Percentiles rank a stretch among this genome's conserved stretches.
Conservation (phyloP, 768 basidiomycete genomes). For the Agrocybe chaxingu region DNA sequence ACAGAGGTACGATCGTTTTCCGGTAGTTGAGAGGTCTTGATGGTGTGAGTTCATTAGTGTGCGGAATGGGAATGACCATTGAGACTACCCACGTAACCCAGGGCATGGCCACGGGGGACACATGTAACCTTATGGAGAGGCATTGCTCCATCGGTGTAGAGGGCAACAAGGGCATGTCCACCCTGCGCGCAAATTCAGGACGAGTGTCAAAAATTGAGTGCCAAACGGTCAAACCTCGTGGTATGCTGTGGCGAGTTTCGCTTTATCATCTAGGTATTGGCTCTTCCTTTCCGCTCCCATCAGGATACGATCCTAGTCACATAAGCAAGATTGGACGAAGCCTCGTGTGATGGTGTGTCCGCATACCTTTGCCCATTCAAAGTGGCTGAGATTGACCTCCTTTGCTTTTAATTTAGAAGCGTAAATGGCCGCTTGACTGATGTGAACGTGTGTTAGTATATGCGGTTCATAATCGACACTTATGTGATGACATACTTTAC, state of each 20-base stretch:
- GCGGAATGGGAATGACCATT: conserved; percentile 4
- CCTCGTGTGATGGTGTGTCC: not conserved
- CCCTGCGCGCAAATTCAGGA: conserved; percentile 44
- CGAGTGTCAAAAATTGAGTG: conserved; percentile 10
- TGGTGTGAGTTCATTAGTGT: conserved; percentile 9
- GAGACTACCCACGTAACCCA: conserved; percentile 68
- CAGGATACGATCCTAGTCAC: conserved; percentile 76
- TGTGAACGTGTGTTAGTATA: conserved; percentile 7
- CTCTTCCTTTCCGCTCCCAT: conserved; percentile 97
- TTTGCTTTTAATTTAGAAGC: conserved; percentile 81
- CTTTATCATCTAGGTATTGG: conserved; percentile 82
- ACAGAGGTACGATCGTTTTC: conserved; percentile 74
- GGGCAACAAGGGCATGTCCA: conserved; percentile 90
- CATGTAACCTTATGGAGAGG: conserved; percentile 98
- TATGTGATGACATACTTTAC: conserved; percentile 67
- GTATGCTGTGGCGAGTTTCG: conserved; percentile 89
- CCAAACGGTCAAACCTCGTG: conserved; percentile 64
- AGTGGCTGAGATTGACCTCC: conserved; percentile 74
- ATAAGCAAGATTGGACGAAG: conserved; percentile 1
- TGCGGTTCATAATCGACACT: conserved; percentile 1
- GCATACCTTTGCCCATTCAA: conserved; percentile 95
- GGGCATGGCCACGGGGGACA: conserved; percentile 90
- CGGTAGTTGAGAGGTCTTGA: conserved; percentile 73
- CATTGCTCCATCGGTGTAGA: conserved; percentile 94
- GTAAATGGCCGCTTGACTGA: conserved; percentile 87